A percentile compares a stretch with the other conserved stretches of the same genome.
These are phyloP conservation scores for Vigna nakashimae DNA, from an alignment of 306 rosid genomes.

Conservation along the genomic window DNA sequence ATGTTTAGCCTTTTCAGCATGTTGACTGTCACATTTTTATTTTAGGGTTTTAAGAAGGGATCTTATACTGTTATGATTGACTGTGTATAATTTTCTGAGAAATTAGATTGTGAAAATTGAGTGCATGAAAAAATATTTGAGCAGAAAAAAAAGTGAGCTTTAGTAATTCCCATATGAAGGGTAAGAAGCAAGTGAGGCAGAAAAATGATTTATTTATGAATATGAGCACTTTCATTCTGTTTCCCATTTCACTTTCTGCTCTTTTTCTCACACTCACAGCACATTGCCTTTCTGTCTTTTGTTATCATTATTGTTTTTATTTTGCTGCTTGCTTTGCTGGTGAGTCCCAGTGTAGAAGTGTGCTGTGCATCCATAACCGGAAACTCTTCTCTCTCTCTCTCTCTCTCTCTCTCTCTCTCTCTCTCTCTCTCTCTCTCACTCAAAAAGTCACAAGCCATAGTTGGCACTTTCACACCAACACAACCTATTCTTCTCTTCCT, in stretches of 20 bases:
- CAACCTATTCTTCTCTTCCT: constrained; percentile 11
- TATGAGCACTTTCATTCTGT: constrained; percentile 40
- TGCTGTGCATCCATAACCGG: constrained; percentile 30
- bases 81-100: too few relatives aligned
- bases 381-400: constrained; percentile 40
- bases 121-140: too few relatives aligned
- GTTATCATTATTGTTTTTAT: constrained; percentile 24
- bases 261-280: constrained; percentile 29
- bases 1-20: background rate
- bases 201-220: background rate
- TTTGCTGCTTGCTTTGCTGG: constrained; percentile 50
- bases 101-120: too few relatives aligned
- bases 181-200: background rate
- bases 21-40: background rate
- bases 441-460: constrained; percentile 38
- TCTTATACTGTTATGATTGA: too few relatives aligned
- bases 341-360: constrained; percentile 36
- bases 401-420: too few relatives aligned
- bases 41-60: background rate
- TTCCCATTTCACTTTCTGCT: constrained; percentile 39
- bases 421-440: constrained; percentile 9
- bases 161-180: background rate
- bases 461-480: constrained; percentile 27
- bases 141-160: too few relatives aligned
- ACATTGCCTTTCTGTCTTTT: constrained; percentile 52